Percentiles rank a stretch among this genome's conserved stretches.
Conservation (phyloP, 352 stramenopile genomes). For the Phytophthora pini region DNA sequence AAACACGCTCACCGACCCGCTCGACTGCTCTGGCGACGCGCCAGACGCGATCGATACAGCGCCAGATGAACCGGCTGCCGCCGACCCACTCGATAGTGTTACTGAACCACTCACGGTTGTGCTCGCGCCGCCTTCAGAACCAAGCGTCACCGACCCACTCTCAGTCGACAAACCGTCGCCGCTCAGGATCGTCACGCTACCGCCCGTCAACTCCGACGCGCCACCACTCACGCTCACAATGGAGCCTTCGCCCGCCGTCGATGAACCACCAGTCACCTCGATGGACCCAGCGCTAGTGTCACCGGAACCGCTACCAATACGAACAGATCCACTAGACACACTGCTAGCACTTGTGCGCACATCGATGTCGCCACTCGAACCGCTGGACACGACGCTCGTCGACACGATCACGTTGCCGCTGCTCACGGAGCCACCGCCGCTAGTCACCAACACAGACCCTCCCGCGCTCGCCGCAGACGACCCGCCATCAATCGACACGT, state of each 20-base stretch:
- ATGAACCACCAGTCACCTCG: slow-evolving; percentile 35
- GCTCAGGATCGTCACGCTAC: slow-evolving; percentile 23
- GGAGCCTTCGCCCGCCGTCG: slow-evolving; percentile 28
- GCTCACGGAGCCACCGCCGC: slow-evolving; percentile 20
- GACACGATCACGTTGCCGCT: slow-evolving; percentile 28
- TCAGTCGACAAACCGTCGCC: slow-evolving; percentile 13
- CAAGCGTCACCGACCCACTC: slow-evolving; percentile 26
- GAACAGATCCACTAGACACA: slow-evolving; percentile 27
- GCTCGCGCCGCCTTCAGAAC: slow-evolving; percentile 7
- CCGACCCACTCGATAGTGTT: slow-evolving; percentile 21
- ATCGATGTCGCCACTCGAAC: slow-evolving; percentile 23
- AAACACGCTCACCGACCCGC: slow-evolving; percentile 30
- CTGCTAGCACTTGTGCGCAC: slow-evolving; percentile 26
- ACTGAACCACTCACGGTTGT: slow-evolving; percentile 17
- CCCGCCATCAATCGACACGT: slow-evolving; percentile 35
- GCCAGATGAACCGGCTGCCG: slow-evolving; percentile 22
- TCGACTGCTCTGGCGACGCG: slow-evolving; percentile 16
- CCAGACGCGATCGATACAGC: slow-evolving; percentile 24
- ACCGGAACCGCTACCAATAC: slow-evolving; percentile 26
- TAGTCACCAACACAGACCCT: slow-evolving; percentile 25
- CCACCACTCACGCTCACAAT: slow-evolving; percentile 29
- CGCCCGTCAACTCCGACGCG: slow-evolving; percentile 26
- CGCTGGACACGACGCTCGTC: slow-evolving; percentile 18
- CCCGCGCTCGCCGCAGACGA: slow-evolving; percentile 21
- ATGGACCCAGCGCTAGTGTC: slow-evolving; percentile 30